Percentiles rank a stretch among this genome's conserved stretches.
phyloP scores from a whole-genome alignment of 768 basidiomycete species.

The Lentinula aciculospora region DNA sequence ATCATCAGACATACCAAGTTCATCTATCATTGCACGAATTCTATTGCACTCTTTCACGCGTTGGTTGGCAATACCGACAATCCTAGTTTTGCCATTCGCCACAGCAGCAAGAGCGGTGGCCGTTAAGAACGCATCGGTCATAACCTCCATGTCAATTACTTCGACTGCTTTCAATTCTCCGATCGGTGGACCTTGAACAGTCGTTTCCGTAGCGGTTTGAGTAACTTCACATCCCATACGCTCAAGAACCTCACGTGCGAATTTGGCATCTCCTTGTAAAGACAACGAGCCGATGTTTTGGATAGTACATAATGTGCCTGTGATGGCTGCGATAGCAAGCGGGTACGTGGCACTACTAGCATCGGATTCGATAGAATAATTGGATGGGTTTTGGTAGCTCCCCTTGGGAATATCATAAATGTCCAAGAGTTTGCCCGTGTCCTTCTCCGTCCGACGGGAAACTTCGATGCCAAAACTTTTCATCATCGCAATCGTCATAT shows the following conservation, averaged over 20 bases:
- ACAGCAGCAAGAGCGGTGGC: constrained; percentile 91
- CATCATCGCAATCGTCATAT: constrained; percentile 99
- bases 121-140: constrained; percentile 99
- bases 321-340: constrained; percentile 93
- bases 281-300: constrained; percentile 86
- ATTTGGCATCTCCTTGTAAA: constrained; percentile 95
- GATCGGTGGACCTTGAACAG: constrained; percentile 83
- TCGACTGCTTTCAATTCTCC: constrained; percentile 80
- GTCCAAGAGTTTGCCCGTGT: constrained; percentile 60
- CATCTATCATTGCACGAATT: constrained; percentile 94
- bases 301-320: constrained; percentile 94
- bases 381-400: constrained; percentile 68
- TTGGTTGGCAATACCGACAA: constrained; percentile 95
- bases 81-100: constrained; percentile 64
- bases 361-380: constrained; percentile 92
- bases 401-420: constrained; percentile 85
- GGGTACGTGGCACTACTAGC: constrained; percentile 97
- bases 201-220: constrained; percentile 86
- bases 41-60: constrained; percentile 98
- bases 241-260: constrained; percentile 88
- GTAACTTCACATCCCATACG: constrained; percentile 92
- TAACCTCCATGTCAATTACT: constrained; percentile 95
- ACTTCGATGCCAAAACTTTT: constrained; percentile 82
- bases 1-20: constrained; percentile 62
- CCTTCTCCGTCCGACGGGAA: constrained; percentile 52